These are phyloP conservation scores for Melampsora americana DNA, from an alignment of 1,284 basidiomycete genomes.

Conservation along the genomic window DNA sequence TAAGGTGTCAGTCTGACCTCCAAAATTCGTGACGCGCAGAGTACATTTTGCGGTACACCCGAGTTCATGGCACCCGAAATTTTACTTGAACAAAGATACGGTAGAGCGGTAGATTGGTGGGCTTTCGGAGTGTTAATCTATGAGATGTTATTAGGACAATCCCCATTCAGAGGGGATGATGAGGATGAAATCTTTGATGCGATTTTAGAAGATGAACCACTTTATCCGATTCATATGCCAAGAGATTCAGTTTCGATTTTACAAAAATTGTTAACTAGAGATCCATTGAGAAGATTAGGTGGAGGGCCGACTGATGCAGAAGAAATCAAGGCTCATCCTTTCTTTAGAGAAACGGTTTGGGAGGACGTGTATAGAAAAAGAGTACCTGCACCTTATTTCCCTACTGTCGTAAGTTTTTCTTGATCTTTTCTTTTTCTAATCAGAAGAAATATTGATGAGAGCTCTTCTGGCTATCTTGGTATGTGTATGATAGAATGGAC, in stretches of 20 bases:
- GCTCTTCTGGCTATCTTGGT: conserved; percentile 52
- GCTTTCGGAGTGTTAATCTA: conserved; percentile 98
- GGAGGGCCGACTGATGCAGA: conserved; percentile 90
- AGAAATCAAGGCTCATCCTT: conserved; percentile 95
- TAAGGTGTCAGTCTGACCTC: background rate
- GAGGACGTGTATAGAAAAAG: conserved; percentile 94
- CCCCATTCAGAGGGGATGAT: conserved; percentile 97
- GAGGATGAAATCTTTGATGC: conserved; percentile 99
- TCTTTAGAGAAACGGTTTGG: conserved; percentile 97
- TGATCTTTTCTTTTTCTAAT: conserved; percentile 42
- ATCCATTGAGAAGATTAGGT: conserved; percentile 87
- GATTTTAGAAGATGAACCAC: conserved; percentile 93
- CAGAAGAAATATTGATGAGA: conserved; percentile 47
- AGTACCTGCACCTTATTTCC: conserved; percentile 95
- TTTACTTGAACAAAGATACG: conserved; percentile 94
- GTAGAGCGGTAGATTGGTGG: conserved; percentile 99
- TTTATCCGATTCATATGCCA: conserved; percentile 99
- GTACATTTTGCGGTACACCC: conserved; percentile 98
- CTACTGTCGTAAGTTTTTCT: conserved; percentile 72
- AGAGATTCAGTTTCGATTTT: conserved; percentile 92
- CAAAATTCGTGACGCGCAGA: conserved; percentile 52
- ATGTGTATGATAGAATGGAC: conserved; percentile 44
- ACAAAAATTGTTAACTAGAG: conserved; percentile 90
- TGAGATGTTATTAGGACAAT: conserved; percentile 98
- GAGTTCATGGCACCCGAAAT: conserved; percentile 99